Base-by-base conservation (phyloP, 768 basidiomycete genomes). In the Butyriboletus loyo region DNA sequence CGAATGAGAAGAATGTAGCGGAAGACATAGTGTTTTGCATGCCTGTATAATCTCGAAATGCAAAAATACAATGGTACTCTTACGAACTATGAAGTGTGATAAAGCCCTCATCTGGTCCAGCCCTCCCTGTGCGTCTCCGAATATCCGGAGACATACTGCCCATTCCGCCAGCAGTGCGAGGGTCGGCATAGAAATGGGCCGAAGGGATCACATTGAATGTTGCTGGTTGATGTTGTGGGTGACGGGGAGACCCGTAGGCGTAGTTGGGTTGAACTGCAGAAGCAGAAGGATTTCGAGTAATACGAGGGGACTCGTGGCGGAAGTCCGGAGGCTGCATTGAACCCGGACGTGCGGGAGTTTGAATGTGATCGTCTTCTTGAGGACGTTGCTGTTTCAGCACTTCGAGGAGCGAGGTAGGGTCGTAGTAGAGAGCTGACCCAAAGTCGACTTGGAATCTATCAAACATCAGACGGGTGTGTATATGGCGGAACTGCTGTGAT, bases 361-460 rank as follows among this genome's bases (percentile, higher is more conserved):
- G 58, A 17, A 58, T 36, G 36, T 57, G 62, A 37, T 72, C 66
- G 25, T 63, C 71, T 27, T 72, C 64, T 38, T 56, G 57, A 2
- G 65, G 60, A 36, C 66, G 63, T 37, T 70, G 67, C 40, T 57
- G 65, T 51, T 78, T 80, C 37, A 81, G 67, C 25, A 78, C 73
- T 55, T 85, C 77, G 14, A 77, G 70, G 7, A 90, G 77, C 5
- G 74, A 75, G 11, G 83, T 79, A 13, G 89, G 77, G 66, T 92
- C 80, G 48, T 86, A 92, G 65, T 87, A 89, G 17, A 92, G 72
- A 19, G 83, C 78, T 4, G 89, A 89, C 52, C 78, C 75, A 65
- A 81, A 73, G 61, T 92, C 89, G 3, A 89, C 84, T n/a, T 83
- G 76, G 65, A 89, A 92, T 59, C 89, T 92, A 38, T 11, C 40